A percentile compares a stretch with the other conserved stretches of the same genome.
Evolutionary conservation across 805 yeast species (phyloP).

Genomic region (Candida nitratophila): DNA sequence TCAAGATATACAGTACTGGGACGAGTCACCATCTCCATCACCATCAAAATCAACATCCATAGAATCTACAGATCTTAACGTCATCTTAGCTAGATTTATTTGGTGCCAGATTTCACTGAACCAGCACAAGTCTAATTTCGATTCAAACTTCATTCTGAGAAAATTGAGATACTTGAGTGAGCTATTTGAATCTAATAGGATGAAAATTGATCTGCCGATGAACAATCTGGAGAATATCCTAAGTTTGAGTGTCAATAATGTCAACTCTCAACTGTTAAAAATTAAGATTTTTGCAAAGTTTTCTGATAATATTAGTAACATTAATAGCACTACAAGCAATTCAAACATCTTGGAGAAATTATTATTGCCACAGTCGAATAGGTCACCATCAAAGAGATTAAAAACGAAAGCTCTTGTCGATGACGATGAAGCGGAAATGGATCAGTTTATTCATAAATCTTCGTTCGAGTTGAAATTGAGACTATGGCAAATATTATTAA

Average conservation of each 20-base stretch:
- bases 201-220: slow-evolving; percentile 20
- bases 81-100: slow-evolving; percentile 12
- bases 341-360: slow-evolving; percentile 36
- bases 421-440: slow-evolving; percentile 43
- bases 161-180: slow-evolving; percentile 2
- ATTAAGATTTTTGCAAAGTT: slow-evolving; percentile 63
- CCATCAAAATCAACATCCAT: too few species aligned
- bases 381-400: neutral
- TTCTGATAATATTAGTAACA: slow-evolving; percentile 26
- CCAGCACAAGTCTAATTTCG: slow-evolving; percentile 3
- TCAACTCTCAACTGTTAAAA: slow-evolving; percentile 61
- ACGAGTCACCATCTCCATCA: too few species aligned
- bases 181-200: neutral
- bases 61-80: slow-evolving; percentile 3
- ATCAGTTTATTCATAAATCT: slow-evolving; percentile 52
- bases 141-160: slow-evolving; percentile 6
- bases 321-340: slow-evolving; percentile 18
- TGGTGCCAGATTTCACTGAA: slow-evolving; percentile 30
- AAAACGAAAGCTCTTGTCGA: slow-evolving; percentile 2
- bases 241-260: slow-evolving; percentile 38
- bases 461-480: slow-evolving; percentile 61
- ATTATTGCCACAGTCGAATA: slow-evolving; percentile 18
- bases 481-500: slow-evolving; percentile 69
- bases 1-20: neutral
- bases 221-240: slow-evolving; percentile 60